These are phyloP conservation scores for Coffea eugenioides DNA, from an alignment of 257 asterid species.

Conservation along the genomic window DNA sequence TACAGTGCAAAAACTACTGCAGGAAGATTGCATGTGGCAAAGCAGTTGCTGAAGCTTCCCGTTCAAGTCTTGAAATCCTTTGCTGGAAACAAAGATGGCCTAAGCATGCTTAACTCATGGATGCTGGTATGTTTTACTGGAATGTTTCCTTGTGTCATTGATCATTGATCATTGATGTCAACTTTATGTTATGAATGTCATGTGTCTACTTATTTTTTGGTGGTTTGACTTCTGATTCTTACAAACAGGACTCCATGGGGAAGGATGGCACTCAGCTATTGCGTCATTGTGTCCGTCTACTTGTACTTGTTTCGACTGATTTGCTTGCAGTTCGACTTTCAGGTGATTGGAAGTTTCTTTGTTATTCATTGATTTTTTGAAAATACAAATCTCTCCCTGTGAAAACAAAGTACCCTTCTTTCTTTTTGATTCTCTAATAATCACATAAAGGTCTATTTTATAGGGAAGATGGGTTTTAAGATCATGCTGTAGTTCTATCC, in stretches of 20 bases:
- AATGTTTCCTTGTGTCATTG: constrained; percentile 17
- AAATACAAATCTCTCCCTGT: not conserved
- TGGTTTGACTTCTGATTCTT: constrained; percentile 21
- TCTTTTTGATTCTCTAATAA: not conserved
- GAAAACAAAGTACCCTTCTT: not conserved
- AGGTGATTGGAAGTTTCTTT: constrained; percentile 43
- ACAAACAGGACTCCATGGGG: constrained; percentile 88
- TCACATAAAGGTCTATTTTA: not conserved
- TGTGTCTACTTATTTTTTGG: constrained; percentile 17
- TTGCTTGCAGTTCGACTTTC: constrained; percentile 89
- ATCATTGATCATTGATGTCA: not conserved
- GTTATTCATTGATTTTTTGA: constrained; percentile 1
- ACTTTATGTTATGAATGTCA: constrained; percentile 16
- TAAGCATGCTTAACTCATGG: constrained; percentile 88
- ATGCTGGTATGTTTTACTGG: constrained; percentile 58
- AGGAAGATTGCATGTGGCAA: constrained; percentile 86
- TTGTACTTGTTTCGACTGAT: constrained; percentile 83
- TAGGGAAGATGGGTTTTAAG: not conserved
- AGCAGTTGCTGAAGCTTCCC: constrained; percentile 89
- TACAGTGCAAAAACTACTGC: constrained; percentile 73
- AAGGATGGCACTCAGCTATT: constrained; percentile 98
- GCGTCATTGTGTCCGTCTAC: constrained; percentile 96
- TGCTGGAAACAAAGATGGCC: constrained; percentile 90
- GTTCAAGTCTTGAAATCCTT: constrained; percentile 79
- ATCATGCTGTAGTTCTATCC: not conserved